These are phyloP conservation scores for Paulownia fortunei DNA, from an alignment of 257 asterid genomes.

Conservation along the genomic window DNA sequence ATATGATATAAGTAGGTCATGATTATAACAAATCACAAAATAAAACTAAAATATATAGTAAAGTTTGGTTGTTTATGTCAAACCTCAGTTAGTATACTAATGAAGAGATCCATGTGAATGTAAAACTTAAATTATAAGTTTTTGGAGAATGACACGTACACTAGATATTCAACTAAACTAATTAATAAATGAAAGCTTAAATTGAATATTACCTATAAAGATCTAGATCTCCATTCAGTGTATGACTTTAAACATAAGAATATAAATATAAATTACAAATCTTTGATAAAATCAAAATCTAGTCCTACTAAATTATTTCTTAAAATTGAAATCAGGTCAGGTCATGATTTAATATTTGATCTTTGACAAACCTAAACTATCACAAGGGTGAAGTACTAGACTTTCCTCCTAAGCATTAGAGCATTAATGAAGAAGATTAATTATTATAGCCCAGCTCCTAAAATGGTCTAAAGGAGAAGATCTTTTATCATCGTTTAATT, in stretches of 20 bases:
- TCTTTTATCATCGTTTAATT: too few species aligned
- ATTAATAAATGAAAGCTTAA: background rate
- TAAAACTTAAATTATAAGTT: too few species aligned
- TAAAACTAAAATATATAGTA: too few species aligned
- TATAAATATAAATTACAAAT: background rate
- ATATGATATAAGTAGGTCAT: too few species aligned
- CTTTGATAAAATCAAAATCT: background rate
- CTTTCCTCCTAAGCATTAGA: conserved; percentile 36
- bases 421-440: too few species aligned
- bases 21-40: too few species aligned
- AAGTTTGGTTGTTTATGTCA: too few species aligned
- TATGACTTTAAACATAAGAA: background rate
- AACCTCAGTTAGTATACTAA: too few species aligned
- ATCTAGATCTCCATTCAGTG: conserved; percentile 27
- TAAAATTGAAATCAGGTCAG: conserved; percentile 15
- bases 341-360: conserved; percentile 23
- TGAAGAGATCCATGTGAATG: too few species aligned
- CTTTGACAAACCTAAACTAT: too few species aligned
- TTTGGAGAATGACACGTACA: background rate
- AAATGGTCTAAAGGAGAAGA: background rate
- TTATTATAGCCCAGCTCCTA: too few species aligned
- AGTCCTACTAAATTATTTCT: background rate
- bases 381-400: background rate
- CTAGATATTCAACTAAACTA: background rate
- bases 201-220: conserved; percentile 1